Evolutionary conservation across 2,329 filamentous ascomycete genomes (phyloP).

Genomic region (Neocatenulostroma microsporum): DNA sequence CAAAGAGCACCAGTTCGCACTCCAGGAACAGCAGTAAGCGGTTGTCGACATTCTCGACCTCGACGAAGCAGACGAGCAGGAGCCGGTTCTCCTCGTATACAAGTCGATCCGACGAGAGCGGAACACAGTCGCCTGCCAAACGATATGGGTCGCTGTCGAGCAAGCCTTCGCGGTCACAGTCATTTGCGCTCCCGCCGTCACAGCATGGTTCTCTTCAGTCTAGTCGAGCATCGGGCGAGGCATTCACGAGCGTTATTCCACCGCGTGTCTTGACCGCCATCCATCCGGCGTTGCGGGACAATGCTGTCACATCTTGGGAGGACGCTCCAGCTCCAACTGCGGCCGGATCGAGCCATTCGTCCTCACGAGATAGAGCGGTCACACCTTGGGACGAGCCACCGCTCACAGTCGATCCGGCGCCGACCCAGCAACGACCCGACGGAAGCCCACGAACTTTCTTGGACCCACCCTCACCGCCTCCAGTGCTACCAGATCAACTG

Average conservation of each 20-base stretch:
- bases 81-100: too few species aligned
- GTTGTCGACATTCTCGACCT: constrained; percentile 11
- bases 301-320: constrained; percentile 7
- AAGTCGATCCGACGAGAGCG: constrained; percentile 5
- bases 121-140: constrained; percentile 1
- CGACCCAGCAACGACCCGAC: constrained; percentile 1
- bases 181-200: neutral
- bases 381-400: constrained; percentile 9
- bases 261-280: neutral
- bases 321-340: too few species aligned
- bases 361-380: constrained; percentile 2
- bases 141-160: constrained; percentile 7
- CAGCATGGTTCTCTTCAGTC: constrained; percentile 3
- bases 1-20: constrained; percentile 25
- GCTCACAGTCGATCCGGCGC: too few species aligned
- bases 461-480: constrained; percentile 8
- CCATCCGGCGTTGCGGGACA: constrained; percentile 4
- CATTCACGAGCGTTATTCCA: neutral
- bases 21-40: constrained; percentile 1
- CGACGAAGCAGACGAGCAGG: constrained; percentile 11
- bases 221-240: neutral
- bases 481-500: neutral
- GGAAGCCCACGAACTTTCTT: constrained; percentile 11
- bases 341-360: too few species aligned
- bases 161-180: constrained; percentile 5